These are phyloP conservation scores for Penicillium sp. DNA, from an alignment of 2,329 filamentous ascomycete genomes.

Conservation along the genomic window DNA sequence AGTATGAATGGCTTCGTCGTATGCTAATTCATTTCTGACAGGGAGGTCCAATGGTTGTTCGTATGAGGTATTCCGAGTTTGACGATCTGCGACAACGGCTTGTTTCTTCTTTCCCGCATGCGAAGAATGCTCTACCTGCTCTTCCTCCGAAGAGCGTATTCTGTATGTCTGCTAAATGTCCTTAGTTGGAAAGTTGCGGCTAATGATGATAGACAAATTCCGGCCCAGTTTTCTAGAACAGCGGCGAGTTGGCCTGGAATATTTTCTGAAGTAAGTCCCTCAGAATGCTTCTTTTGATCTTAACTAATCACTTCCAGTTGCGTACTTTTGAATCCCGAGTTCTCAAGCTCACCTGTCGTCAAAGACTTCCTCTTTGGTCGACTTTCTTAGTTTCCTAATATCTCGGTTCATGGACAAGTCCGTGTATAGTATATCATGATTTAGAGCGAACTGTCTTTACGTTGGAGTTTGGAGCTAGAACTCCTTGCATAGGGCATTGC, in stretches of 20 bases:
- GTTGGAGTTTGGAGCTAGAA: neutral
- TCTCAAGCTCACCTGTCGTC: slow-evolving; percentile 83
- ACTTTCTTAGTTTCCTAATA: slow-evolving; percentile 22
- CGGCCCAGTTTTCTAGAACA: slow-evolving; percentile 81
- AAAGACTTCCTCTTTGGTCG: slow-evolving; percentile 80
- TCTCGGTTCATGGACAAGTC: neutral
- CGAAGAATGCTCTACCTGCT: slow-evolving; percentile 80
- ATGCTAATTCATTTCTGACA: slow-evolving; percentile 21
- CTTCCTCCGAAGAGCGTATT: slow-evolving; percentile 90
- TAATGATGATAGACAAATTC: slow-evolving; percentile 58
- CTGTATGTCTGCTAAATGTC: slow-evolving; percentile 54
- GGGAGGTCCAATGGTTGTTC: slow-evolving; percentile 59
- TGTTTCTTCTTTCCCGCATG: slow-evolving; percentile 77
- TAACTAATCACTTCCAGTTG: slow-evolving; percentile 59
- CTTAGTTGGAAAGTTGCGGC: neutral
- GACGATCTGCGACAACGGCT: slow-evolving; percentile 76
- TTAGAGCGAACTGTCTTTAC: slow-evolving; percentile 1
- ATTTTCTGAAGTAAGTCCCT: slow-evolving; percentile 81
- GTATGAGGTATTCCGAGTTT: slow-evolving; percentile 83
- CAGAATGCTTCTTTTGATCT: neutral
- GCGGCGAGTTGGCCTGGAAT: slow-evolving; percentile 77
- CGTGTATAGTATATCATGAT: slow-evolving; percentile 1
- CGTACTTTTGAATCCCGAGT: slow-evolving; percentile 88
- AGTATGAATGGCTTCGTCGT: too few relatives aligned
- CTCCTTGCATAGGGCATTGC: neutral